phyloP scores from a whole-genome alignment of 331 rosid species.

The Dryas integrifolia region DNA sequence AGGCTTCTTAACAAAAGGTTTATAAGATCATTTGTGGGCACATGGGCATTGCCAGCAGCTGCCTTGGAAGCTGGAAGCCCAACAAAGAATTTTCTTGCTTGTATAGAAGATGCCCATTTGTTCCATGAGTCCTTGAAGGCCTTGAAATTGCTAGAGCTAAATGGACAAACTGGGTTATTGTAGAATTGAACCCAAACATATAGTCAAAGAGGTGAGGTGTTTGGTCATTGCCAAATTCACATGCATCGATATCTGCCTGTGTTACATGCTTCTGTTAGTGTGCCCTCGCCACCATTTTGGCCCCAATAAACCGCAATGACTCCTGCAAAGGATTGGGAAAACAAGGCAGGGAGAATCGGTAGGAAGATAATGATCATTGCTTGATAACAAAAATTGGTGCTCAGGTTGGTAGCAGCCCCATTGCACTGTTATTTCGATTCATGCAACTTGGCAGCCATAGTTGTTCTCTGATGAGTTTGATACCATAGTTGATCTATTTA shows the following conservation, averaged over 20 bases:
- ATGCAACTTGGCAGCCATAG: too few relatives aligned
- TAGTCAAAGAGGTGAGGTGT: slow-evolving; percentile 24
- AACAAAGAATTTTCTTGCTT: slow-evolving; percentile 29
- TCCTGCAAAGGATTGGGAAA: background rate
- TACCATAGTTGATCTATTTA: background rate
- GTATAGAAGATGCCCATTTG: slow-evolving; percentile 21
- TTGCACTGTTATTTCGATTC: too few relatives aligned
- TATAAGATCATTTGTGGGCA: slow-evolving; percentile 21
- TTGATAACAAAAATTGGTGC: background rate
- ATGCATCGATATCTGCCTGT: slow-evolving; percentile 11
- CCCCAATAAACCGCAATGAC: slow-evolving; percentile 32
- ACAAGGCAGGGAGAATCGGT: background rate
- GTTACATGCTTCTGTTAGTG: slow-evolving; percentile 21
- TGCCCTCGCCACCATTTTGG: slow-evolving; percentile 27
- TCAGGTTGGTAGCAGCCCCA: background rate
- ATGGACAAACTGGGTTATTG: slow-evolving; percentile 7
- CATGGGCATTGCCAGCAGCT: slow-evolving; percentile 40
- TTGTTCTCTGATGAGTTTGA: background rate
- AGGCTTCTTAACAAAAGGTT: slow-evolving; percentile 36
- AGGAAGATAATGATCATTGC: background rate
- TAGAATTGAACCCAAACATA: slow-evolving; percentile 37
- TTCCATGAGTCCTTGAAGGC: slow-evolving; percentile 18
- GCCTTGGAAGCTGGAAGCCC: slow-evolving; percentile 38
- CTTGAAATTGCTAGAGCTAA: background rate
- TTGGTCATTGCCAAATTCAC: slow-evolving; percentile 19